A percentile compares a stretch with the other conserved stretches of the same genome.
Evolutionary conservation across 2,329 filamentous ascomycete genomes (phyloP).

Genomic region (Penicillium nordicum): DNA sequence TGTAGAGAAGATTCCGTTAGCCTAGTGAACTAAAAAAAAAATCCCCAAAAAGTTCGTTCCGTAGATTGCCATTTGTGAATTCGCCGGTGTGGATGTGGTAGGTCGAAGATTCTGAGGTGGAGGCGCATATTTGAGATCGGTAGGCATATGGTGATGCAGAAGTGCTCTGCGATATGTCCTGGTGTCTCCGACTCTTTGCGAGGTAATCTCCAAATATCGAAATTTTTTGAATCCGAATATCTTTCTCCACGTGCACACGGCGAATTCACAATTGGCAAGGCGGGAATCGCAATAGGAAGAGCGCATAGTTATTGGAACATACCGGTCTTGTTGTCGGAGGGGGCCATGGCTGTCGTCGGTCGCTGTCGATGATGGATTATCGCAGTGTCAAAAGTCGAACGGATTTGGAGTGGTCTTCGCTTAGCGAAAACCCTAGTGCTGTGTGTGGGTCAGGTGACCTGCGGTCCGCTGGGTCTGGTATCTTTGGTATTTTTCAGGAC

Average conservation of each 20-base stretch:
- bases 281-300: slow-evolving; percentile 42
- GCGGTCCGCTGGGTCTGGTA: slow-evolving; percentile 9
- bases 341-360: slow-evolving; percentile 47
- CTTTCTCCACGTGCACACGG: slow-evolving; percentile 12
- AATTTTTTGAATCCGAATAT: slow-evolving; percentile 4
- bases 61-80: slow-evolving; percentile 15
- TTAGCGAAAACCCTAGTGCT: slow-evolving; percentile 41
- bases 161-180: neutral
- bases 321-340: slow-evolving; percentile 48
- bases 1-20: slow-evolving; percentile 29
- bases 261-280: slow-evolving; percentile 20
- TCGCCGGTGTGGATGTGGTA: slow-evolving; percentile 2
- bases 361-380: slow-evolving; percentile 43
- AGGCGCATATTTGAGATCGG: neutral
- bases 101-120: neutral
- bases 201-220: slow-evolving; percentile 8
- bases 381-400: slow-evolving; percentile 42
- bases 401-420: slow-evolving; percentile 38
- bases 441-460: slow-evolving; percentile 42
- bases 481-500: slow-evolving; percentile 6
- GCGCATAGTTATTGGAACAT: slow-evolving; percentile 23
- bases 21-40: slow-evolving; percentile 16
- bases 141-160: neutral
- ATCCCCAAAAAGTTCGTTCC: slow-evolving; percentile 1
- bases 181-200: neutral